phyloP scores from a whole-genome alignment of 176 grass and related monocot species.

The Olyra latifolia region DNA sequence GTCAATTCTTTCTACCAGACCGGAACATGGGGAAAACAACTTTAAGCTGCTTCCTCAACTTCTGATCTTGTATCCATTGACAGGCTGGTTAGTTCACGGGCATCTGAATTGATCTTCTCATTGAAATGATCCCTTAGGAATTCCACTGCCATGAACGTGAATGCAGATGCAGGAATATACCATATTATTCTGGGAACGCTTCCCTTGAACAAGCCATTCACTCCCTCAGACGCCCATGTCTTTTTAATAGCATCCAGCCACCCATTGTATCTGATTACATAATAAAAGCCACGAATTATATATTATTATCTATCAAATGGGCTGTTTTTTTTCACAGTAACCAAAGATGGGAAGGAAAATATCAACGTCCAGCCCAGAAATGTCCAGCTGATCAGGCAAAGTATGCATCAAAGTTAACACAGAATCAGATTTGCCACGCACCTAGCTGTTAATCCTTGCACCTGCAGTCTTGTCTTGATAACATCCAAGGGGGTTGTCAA shows the following conservation, averaged over 20 bases:
- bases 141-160: conserved; percentile 97
- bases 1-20: conserved; percentile 23
- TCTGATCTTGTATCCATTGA: conserved; percentile 52
- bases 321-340: neutral
- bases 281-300: neutral
- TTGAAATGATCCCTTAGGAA: conserved; percentile 89
- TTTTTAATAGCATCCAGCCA: conserved; percentile 87
- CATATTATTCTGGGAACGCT: conserved; percentile 86
- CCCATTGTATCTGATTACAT: conserved; percentile 65
- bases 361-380: neutral
- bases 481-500: conserved; percentile 87
- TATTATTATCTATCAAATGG: neutral
- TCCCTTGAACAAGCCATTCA: conserved; percentile 81
- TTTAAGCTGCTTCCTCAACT: conserved; percentile 43
- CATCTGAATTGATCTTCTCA: conserved; percentile 42
- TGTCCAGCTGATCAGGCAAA: neutral
- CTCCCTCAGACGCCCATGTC: conserved; percentile 72
- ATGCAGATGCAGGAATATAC: conserved; percentile 89
- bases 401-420: neutral
- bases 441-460: conserved; percentile 84
- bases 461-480: conserved; percentile 90
- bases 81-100: conserved; percentile 36
- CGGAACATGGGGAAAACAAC: neutral
- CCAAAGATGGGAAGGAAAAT: neutral
- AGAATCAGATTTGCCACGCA: conserved; percentile 29